phyloP scores from a whole-genome alignment of 1,284 basidiomycete genomes.

The Gymnopus androsaceus region DNA sequence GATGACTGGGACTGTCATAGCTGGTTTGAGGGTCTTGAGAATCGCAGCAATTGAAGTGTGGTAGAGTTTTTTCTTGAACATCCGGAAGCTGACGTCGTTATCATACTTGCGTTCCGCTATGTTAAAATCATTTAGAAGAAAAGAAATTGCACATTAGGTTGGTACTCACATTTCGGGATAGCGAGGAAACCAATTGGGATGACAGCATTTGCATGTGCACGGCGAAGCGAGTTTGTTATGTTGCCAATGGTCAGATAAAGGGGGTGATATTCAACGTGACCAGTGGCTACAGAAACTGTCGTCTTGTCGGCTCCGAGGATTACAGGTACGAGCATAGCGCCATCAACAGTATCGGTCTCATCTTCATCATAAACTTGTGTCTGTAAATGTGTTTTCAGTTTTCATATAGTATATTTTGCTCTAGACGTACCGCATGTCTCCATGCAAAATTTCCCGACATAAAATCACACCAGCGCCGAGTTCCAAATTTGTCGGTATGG shows the following conservation, averaged over 20 bases:
- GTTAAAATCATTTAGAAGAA: neutral
- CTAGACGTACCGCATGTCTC: slow-evolving; percentile 25
- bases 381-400: neutral
- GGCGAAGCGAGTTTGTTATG: slow-evolving; percentile 23
- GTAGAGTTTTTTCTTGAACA: slow-evolving; percentile 23
- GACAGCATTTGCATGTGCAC: slow-evolving; percentile 26
- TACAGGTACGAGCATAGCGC: slow-evolving; percentile 31
- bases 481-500: slow-evolving; percentile 12
- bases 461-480: slow-evolving; percentile 25
- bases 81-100: slow-evolving; percentile 22
- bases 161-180: slow-evolving; percentile 25
- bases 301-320: slow-evolving; percentile 40
- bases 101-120: slow-evolving; percentile 24
- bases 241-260: slow-evolving; percentile 32
- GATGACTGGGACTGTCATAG: slow-evolving; percentile 19
- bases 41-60: slow-evolving; percentile 19
- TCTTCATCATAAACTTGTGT: slow-evolving; percentile 19
- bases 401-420: neutral
- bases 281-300: slow-evolving; percentile 35
- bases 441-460: slow-evolving; percentile 32
- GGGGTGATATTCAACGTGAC: slow-evolving; percentile 35
- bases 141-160: neutral
- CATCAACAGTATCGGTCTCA: slow-evolving; percentile 24
- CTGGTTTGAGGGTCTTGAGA: slow-evolving; percentile 13
- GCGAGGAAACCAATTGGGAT: slow-evolving; percentile 27